These are phyloP conservation scores for Neonothopanus nambi DNA, from an alignment of 1,284 basidiomycete genomes.

Conservation along the genomic window DNA sequence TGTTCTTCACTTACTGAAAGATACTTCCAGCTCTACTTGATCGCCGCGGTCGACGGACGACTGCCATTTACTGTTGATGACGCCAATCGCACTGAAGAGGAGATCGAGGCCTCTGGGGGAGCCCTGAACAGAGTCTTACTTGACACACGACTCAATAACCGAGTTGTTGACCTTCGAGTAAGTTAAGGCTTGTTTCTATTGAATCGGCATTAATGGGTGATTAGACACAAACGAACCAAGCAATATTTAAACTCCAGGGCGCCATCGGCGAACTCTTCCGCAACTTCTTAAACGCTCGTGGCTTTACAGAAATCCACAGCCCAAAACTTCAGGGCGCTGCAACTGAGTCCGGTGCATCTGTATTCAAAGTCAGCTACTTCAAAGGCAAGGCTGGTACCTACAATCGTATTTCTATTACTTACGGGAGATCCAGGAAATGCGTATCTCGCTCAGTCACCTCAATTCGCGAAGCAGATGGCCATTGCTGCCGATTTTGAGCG, in stretches of 20 bases:
- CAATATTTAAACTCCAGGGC: conserved; percentile 92
- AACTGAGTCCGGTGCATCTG: conserved; percentile 94
- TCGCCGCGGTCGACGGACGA: conserved; percentile 74
- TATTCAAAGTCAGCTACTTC: conserved; percentile 99
- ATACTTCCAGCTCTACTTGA: conserved; percentile 72
- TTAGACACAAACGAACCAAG: conserved; percentile 94
- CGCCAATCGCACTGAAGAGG: conserved; percentile 82
- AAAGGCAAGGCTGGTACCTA: conserved; percentile 58
- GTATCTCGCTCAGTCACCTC: conserved; percentile 95
- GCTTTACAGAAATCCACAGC: conserved; percentile 95
- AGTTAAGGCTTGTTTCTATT: conserved; percentile 27
- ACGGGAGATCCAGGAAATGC: conserved; percentile 62
- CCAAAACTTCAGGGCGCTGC: conserved; percentile 98
- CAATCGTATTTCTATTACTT: neutral
- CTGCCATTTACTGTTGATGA: conserved; percentile 95
- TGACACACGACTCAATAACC: conserved; percentile 94
- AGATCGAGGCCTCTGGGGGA: conserved; percentile 66
- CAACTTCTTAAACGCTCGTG: conserved; percentile 73
- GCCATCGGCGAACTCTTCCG: conserved; percentile 91
- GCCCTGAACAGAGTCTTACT: conserved; percentile 79
- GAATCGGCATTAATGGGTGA: conserved; percentile 16
- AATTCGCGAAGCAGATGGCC: conserved; percentile 99
- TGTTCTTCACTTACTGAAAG: conserved; percentile 5
- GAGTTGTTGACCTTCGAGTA: conserved; percentile 91
- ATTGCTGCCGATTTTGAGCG: conserved; percentile 98